Base-by-base conservation (phyloP, 2,329 filamentous ascomycete genomes). In the Alternaria infectoria region DNA sequence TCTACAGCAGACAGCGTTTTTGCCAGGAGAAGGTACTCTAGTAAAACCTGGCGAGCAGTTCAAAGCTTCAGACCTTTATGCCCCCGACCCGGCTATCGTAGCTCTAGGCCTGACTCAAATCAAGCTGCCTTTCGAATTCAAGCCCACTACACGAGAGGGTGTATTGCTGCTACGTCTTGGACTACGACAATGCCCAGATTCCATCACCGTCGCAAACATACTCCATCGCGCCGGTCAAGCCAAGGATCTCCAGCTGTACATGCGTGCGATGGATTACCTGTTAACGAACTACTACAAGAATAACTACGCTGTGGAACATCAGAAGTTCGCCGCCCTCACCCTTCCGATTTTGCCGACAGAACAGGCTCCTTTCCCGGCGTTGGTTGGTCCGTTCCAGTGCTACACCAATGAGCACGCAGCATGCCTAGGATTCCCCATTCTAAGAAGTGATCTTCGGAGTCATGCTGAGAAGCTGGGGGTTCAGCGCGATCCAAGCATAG, bases 401-500 rank as follows among this genome's bases (percentile, higher is more conserved):
- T 99, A 93, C 75, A 93, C 90, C 1, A 95, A 98, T 69, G 87
- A 90, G 43, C 87, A 87, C 45, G 92, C 92, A 21, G 85, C 90
- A 1, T 84, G 96, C 5, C 85, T 99, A 56, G 93, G 92, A 0
- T 98, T 97, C 73, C 85, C 89, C 25, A 90, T 97, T 17, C 82
- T 99, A 32, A 86, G 88, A 64, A 86, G 83, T 51, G 92, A 96
- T 67, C 85, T 98, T n/a, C 90, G 92, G 64, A 82, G 86, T 11
- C 93, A 98, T 82, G 92, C 93, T 15, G 84, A 86, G 58, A 95
- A 96, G 81, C 93, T 99, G 72, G 94, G 93, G 1, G 93, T 99
- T 6, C 86, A 87, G n/a, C 82, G 87, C 57, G 90, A 99, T 77
- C 96, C 96, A 1, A 88, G 90, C 0, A 91, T 98, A 65, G 84